Conservation (phyloP, 2,329 filamentous ascomycete genomes). For the Claviceps monticola region DNA sequence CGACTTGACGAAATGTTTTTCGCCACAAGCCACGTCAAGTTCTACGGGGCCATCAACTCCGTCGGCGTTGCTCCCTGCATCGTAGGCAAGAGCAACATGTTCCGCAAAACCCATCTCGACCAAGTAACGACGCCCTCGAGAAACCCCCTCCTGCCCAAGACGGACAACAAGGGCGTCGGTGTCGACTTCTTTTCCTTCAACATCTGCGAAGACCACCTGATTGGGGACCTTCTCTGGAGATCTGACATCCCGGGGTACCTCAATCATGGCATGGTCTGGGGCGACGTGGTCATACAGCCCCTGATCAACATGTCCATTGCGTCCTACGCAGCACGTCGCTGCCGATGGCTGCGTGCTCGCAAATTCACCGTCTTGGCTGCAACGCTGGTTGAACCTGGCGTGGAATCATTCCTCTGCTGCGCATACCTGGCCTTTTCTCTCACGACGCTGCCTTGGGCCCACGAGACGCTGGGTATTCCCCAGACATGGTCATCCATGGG, state of each 20-base stretch:
- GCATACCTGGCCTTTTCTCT: constrained; percentile 66
- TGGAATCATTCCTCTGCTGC: constrained; percentile 77
- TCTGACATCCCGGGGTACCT: constrained; percentile 47
- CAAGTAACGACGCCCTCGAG: constrained; percentile 43
- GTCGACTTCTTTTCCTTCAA: constrained; percentile 91
- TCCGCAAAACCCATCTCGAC: constrained; percentile 80
- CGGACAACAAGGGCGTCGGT: constrained; percentile 40
- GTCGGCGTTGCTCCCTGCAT: constrained; percentile 84
- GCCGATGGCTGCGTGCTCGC: constrained; percentile 81
- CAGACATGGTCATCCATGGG: constrained; percentile 55
- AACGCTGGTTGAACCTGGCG: constrained; percentile 83
- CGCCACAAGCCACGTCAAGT: constrained; percentile 86
- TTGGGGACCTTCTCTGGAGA: constrained; percentile 83
- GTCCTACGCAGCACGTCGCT: constrained; percentile 67
- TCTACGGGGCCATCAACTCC: constrained; percentile 94
- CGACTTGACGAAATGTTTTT: constrained; percentile 91
- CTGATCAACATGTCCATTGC: constrained; percentile 65
- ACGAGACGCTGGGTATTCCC: constrained; percentile 35
- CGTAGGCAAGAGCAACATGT: constrained; percentile 97
- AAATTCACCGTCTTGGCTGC: constrained; percentile 88
- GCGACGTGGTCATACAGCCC: constrained; percentile 82
- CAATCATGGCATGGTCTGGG: constrained; percentile 74
- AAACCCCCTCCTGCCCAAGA: constrained; percentile 28
- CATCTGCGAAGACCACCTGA: constrained; percentile 95
- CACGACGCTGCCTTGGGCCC: constrained; percentile 57